Evolutionary conservation across 179 eudicot genomes (phyloP), one percentile per base, ranked within the genome.

Genomic region (Amaranthus tricolor): DNA sequence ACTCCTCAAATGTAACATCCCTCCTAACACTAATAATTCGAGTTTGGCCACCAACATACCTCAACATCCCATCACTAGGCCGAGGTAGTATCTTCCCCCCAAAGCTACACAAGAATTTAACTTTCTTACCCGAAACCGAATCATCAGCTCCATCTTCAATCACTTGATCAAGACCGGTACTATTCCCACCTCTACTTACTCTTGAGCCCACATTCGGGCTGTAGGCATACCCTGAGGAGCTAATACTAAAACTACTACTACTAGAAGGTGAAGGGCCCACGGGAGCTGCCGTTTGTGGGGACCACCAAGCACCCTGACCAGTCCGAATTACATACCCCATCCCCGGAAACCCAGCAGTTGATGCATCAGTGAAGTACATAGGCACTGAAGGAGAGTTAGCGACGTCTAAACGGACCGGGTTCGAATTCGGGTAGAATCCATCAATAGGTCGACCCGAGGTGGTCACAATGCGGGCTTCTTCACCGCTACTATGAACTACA

Each of bases 1-100:
- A 80, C 74, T 89, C 98, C 19, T 65, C 49, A 66, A 83, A 94
- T 17, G 83, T 85, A 13, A 88, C 84, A 77, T 89, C 89, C 74
- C 87, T 88, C 79, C 88, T 89, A 72, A 92, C 85, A 66, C 90
- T 84, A 76, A 94, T 86, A 15, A 92, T 94, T 84, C 91, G 85
- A 54, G 97, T 94, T 63, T 94, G 90, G 19, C 98, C 98, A 50
- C 98, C 98, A 65, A 92, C 98, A 67, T 94, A 94, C 72, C 98
- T 86, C 62, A 94, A 75, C 76, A 83, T 82, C 71, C 97, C 94
- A 75, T 94, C 98, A 75, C 89, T 89, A 1, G 96, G 94, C 44
- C 98, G 85, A 51, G 98, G 98, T 17, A 94, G 73, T 67, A 94
- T 90, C 84, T 90, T 92, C 24, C 98, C 98, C 31, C 98, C 96